Evolutionary conservation across 768 basidiomycete species (phyloP).

Genomic region (Postia placenta): DNA sequence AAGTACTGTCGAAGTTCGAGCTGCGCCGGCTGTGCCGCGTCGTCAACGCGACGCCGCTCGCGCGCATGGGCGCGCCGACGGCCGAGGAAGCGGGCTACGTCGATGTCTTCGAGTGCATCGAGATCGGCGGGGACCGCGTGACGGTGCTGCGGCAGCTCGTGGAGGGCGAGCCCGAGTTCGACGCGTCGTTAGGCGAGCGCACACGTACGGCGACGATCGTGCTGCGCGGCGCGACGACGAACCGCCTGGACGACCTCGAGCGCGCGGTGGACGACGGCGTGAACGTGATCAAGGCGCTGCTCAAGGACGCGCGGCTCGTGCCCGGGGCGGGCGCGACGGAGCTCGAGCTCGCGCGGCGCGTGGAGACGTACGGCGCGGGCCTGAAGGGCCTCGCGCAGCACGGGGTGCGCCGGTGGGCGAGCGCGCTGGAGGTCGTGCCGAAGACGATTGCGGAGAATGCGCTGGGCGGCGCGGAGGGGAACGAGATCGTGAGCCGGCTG

Average conservation of each 20-base stretch:
- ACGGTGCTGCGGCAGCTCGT: conserved; percentile 88
- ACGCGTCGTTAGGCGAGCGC: conserved; percentile 55
- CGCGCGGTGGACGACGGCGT: conserved; percentile 96
- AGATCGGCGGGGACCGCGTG: conserved; percentile 96
- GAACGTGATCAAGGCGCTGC: conserved; percentile 87
- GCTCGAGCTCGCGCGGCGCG: conserved; percentile 80
- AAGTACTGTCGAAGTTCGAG: conserved; percentile 97
- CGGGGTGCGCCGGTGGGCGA: conserved; percentile 84
- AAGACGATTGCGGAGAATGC: conserved; percentile 94
- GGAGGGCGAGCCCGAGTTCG: conserved; percentile 58
- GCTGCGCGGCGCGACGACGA: conserved; percentile 89
- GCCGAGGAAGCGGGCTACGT: conserved; percentile 93
- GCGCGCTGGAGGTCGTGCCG: conserved; percentile 88
- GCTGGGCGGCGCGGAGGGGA: conserved; percentile 82
- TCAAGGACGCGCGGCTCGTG: conserved; percentile 87
- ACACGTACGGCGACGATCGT: conserved; percentile 92
- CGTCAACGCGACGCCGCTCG: conserved; percentile 92
- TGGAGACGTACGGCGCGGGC: conserved; percentile 83
- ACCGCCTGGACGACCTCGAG: conserved; percentile 93
- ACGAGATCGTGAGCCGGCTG: conserved; percentile 82
- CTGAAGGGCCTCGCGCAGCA: conserved; percentile 92
- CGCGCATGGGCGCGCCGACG: conserved; percentile 92
- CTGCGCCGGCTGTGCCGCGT: conserved; percentile 91
- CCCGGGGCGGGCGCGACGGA: conserved; percentile 95
- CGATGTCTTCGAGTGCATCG: conserved; percentile 91